These are phyloP conservation scores for Sinapis alba DNA, from an alignment of 441 rosid genomes.

Conservation along the genomic window DNA sequence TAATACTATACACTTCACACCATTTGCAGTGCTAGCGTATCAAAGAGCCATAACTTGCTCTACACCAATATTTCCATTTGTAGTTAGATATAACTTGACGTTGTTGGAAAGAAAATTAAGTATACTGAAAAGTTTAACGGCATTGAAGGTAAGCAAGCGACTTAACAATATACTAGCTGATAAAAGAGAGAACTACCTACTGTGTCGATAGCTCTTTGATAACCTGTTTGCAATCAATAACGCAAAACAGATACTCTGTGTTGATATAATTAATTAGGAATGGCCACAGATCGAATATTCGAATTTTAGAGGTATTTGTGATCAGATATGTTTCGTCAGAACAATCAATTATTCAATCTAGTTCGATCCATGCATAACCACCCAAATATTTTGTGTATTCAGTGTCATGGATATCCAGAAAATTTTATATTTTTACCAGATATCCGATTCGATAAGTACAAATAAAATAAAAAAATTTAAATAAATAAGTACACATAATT, in stretches of 20 bases:
- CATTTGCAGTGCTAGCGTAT: neutral
- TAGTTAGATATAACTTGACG: neutral
- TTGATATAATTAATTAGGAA: neutral
- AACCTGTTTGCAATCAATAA: neutral
- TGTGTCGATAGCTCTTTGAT: neutral
- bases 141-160: neutral
- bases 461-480: too few relatives aligned
- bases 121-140: neutral
- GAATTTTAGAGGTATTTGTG: too few relatives aligned
- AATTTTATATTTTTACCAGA: too few relatives aligned
- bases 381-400: too few relatives aligned
- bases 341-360: too few relatives aligned
- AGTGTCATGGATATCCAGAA: too few relatives aligned
- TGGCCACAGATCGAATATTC: too few relatives aligned
- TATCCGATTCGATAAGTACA: too few relatives aligned
- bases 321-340: too few relatives aligned
- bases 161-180: neutral
- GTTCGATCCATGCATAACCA: too few relatives aligned
- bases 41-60: conserved; percentile 5
- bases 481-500: too few relatives aligned
- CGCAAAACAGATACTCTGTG: neutral
- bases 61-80: neutral
- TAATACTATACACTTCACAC: neutral
- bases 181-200: neutral
- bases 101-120: neutral